Evolutionary conservation across 176 grass and related monocot genomes (phyloP).

Genomic region (Triticum aestivum): IWGSC_CS_RefSeq_v2.1 NC_057799.1:603920716-603921215

Average conservation of each 20-base stretch:
- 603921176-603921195: slow-evolving; percentile 73
- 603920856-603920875: slow-evolving; percentile 50
- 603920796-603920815: slow-evolving; percentile 72
- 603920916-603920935: slow-evolving; percentile 58
- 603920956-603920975: neutral
- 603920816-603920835: slow-evolving; percentile 88
- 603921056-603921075: slow-evolving; percentile 50
- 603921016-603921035: neutral
- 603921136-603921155: slow-evolving; percentile 68
- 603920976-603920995: slow-evolving; percentile 1
- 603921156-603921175: slow-evolving; percentile 80
- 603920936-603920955: slow-evolving; percentile 14
- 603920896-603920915: slow-evolving; percentile 62
- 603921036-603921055: neutral
- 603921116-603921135: slow-evolving; percentile 78
- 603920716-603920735: neutral
- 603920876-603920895: slow-evolving; percentile 83
- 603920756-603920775: neutral
- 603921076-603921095: slow-evolving; percentile 68
- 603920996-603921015: neutral
- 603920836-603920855: slow-evolving; percentile 65
- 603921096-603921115: slow-evolving; percentile 83
- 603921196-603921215: slow-evolving; percentile 33
- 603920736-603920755: neutral
- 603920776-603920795: slow-evolving; percentile 34